Evolutionary conservation across 306 rosid species (phyloP).

Genomic region (Neltuma alba): DNA sequence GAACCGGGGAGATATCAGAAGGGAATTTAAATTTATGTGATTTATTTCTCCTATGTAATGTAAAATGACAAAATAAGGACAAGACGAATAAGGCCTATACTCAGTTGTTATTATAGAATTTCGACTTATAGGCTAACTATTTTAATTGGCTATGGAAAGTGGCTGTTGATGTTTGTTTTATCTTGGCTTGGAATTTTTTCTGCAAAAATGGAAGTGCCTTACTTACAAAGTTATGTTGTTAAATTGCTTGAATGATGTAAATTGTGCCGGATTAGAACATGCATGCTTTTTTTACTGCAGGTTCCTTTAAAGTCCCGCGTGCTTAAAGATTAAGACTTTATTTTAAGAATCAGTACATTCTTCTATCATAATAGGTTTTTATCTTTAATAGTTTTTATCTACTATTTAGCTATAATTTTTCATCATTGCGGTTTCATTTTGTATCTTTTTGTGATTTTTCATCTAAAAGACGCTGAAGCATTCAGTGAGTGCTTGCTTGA

Average conservation of each 20-base stretch:
- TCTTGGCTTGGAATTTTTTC: neutral
- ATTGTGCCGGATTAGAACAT: neutral
- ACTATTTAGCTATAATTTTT: neutral
- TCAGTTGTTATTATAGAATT: neutral
- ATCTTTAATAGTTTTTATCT: neutral
- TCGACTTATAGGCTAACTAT: neutral
- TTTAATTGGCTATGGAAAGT: neutral
- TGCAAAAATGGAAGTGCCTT: neutral
- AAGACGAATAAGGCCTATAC: neutral
- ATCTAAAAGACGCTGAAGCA: conserved; percentile 1
- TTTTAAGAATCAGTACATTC: neutral
- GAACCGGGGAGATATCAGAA: neutral
- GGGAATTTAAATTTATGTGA: neutral
- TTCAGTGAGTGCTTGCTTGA: neutral
- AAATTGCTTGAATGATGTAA: neutral
- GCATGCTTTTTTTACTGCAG: neutral
- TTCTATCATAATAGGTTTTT: neutral
- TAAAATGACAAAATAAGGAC: neutral
- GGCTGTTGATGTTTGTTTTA: neutral
- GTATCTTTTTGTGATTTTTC: neutral
- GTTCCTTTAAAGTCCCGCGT: neutral
- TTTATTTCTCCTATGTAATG: neutral
- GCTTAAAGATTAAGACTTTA: conserved; percentile 1
- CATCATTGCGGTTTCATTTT: neutral
- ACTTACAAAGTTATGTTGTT: neutral